Evolutionary conservation across 371 early-diverging fungal genomes (phyloP).

Genomic region (Capniomyces stellatus): DNA sequence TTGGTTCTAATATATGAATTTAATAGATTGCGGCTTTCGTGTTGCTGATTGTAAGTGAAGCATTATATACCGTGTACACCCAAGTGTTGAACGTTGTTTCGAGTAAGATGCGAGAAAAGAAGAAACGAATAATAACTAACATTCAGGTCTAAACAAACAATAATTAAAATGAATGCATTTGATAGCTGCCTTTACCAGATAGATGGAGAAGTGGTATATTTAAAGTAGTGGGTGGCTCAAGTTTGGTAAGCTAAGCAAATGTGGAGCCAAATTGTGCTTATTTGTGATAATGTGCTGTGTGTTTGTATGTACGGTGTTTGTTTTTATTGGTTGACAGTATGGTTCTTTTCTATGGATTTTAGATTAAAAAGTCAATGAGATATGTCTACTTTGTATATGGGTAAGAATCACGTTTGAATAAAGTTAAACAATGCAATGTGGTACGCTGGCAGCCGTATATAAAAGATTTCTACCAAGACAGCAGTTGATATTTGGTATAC

Average conservation of each 20-base stretch:
- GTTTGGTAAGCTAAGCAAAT: not conserved
- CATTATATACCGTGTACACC: too few relatives aligned
- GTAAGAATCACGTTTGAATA: too few relatives aligned
- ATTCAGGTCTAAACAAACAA: not conserved
- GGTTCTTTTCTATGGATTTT: not conserved
- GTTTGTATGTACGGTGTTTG: not conserved
- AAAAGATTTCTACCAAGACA: not conserved
- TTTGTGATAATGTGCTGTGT: not conserved
- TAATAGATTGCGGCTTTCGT: conserved; percentile 4
- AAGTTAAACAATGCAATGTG: not conserved
- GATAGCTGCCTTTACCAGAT: conserved; percentile 1
- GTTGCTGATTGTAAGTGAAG: conserved; percentile 3
- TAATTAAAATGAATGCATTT: not conserved
- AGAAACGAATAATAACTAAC: not conserved
- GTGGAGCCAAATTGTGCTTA: not conserved
- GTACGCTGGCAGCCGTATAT: not conserved
- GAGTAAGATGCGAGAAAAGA: not conserved
- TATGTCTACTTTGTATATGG: conserved; percentile 2
- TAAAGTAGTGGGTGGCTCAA: not conserved
- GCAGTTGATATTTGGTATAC: not conserved
- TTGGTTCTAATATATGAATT: too few relatives aligned
- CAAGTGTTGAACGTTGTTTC: not conserved
- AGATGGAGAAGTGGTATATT: not conserved
- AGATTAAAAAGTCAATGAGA: not conserved
- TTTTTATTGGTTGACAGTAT: not conserved